phyloP scores from a whole-genome alignment of 495 filamentous ascomycete species.

The Cryomyces minteri region DNA sequence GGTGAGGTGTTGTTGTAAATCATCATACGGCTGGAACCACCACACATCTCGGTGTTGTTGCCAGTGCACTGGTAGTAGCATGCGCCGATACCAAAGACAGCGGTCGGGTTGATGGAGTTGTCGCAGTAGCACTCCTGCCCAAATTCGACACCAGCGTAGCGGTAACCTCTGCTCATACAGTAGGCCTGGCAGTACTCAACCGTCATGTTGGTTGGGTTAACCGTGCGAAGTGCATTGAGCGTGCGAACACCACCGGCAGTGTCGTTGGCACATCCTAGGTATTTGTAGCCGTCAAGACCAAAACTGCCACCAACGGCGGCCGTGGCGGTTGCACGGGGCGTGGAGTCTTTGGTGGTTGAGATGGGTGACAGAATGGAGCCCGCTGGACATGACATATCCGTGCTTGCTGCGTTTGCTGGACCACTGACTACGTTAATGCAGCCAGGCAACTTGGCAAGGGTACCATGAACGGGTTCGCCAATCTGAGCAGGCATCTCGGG shows the following conservation, averaged over 20 bases:
- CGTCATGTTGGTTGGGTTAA: constrained; percentile 6
- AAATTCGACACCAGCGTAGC: constrained; percentile 6
- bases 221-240: background rate
- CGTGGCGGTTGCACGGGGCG: too few species aligned
- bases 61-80: constrained; percentile 4
- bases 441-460: constrained; percentile 8
- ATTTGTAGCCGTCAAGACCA: constrained; percentile 5
- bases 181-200: constrained; percentile 9
- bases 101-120: constrained; percentile 9
- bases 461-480: constrained; percentile 3
- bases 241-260: constrained; percentile 2
- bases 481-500: constrained; percentile 8
- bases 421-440: constrained; percentile 9
- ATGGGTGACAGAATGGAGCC: too few species aligned
- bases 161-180: constrained; percentile 2
- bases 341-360: too few species aligned
- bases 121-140: constrained; percentile 13
- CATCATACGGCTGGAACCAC: constrained; percentile 3
- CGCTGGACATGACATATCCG: constrained; percentile 5
- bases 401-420: constrained; percentile 3
- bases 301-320: background rate
- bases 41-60: constrained; percentile 6
- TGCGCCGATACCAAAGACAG: background rate
- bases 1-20: constrained; percentile 9
- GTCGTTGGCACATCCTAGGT: constrained; percentile 11